phyloP scores from a whole-genome alignment of 2,329 filamentous ascomycete species.

The Hirsutella minnesotensis region DNA sequence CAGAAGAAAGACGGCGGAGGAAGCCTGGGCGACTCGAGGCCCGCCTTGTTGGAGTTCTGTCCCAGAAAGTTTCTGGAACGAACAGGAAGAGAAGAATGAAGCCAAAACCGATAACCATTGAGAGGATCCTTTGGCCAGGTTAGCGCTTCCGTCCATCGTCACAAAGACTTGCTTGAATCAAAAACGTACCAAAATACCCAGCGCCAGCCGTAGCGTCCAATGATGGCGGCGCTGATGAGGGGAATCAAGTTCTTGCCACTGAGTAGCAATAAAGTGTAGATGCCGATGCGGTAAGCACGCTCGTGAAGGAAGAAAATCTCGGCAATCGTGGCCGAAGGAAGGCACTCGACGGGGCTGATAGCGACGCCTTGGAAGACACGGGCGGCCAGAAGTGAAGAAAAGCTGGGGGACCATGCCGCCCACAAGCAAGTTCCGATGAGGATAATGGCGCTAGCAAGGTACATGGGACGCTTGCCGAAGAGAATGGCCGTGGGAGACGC shows the following conservation, averaged over 20 bases:
- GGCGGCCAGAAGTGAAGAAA: slow-evolving; percentile 66
- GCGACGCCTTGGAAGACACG: slow-evolving; percentile 81
- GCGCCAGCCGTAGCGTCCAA: slow-evolving; percentile 67
- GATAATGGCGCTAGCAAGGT: slow-evolving; percentile 64
- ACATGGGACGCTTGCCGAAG: slow-evolving; percentile 83
- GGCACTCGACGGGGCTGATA: slow-evolving; percentile 80
- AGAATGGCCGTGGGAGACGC: slow-evolving; percentile 85
- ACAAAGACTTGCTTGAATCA: too few relatives aligned
- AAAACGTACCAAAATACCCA: slow-evolving; percentile 71
- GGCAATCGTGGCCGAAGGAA: slow-evolving; percentile 86
- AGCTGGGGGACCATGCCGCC: slow-evolving; percentile 77
- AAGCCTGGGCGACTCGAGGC: slow-evolving; percentile 30
- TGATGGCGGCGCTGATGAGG: slow-evolving; percentile 74
- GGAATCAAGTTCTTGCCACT: slow-evolving; percentile 88
- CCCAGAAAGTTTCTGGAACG: slow-evolving; percentile 94
- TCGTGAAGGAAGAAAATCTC: slow-evolving; percentile 97
- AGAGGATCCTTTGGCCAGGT: slow-evolving; percentile 51
- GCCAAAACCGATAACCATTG: slow-evolving; percentile 65
- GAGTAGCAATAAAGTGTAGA: slow-evolving; percentile 80
- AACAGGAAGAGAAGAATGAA: slow-evolving; percentile 71
- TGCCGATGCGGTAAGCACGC: slow-evolving; percentile 80
- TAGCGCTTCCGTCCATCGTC: too few relatives aligned
- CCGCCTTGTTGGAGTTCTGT: slow-evolving; percentile 53
- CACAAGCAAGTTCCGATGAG: slow-evolving; percentile 69
- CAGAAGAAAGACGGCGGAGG: slow-evolving; percentile 35